phyloP scores from a whole-genome alignment of 352 stramenopile species.

The Phytophthora rubi region DNA sequence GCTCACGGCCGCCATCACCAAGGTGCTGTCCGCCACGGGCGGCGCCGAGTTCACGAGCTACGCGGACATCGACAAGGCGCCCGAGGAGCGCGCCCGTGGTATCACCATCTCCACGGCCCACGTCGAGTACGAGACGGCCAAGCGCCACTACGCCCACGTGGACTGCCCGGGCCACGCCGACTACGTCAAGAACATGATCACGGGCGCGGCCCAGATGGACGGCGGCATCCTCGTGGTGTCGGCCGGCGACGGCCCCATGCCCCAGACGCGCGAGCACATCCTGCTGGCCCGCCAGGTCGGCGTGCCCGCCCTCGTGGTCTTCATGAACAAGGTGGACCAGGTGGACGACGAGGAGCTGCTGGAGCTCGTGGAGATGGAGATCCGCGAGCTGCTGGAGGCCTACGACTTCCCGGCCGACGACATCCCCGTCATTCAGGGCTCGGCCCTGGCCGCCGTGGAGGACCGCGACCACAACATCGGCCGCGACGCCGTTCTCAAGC shows the following conservation, averaged over 20 bases:
- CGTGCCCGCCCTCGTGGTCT: conserved; percentile 93
- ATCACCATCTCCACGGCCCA: conserved; percentile 45
- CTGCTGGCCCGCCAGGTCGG: conserved; percentile 94
- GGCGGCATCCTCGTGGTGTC: conserved; percentile 92
- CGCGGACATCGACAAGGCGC: conserved; percentile 97
- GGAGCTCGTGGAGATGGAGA: conserved; percentile 50
- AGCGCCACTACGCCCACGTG: conserved; percentile 87
- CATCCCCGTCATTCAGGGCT: conserved; percentile 94
- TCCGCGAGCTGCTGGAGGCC: conserved; percentile 77
- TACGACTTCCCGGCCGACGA: conserved; percentile 97
- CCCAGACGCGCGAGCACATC: conserved; percentile 97
- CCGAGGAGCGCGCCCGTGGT: conserved; percentile 64
- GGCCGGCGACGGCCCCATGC: conserved; percentile 73
- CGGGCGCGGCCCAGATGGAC: conserved; percentile 96
- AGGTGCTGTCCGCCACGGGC: conserved; percentile 80
- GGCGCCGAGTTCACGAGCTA: conserved; percentile 88
- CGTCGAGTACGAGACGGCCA: conserved; percentile 38
- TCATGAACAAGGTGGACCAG: conserved; percentile 95
- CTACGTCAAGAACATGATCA: conserved; percentile 98
- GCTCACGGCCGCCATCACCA: conserved; percentile 96
- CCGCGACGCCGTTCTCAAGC: conserved; percentile 88
- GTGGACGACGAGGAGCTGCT: conserved; percentile 43
- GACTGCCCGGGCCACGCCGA: conserved; percentile 94
- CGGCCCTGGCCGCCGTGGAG: conserved; percentile 93
- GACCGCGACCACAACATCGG: conserved; percentile 88